phyloP scores from a whole-genome alignment of 371 early-diverging fungal genomes.

The Chytridium lagenaria region DNA sequence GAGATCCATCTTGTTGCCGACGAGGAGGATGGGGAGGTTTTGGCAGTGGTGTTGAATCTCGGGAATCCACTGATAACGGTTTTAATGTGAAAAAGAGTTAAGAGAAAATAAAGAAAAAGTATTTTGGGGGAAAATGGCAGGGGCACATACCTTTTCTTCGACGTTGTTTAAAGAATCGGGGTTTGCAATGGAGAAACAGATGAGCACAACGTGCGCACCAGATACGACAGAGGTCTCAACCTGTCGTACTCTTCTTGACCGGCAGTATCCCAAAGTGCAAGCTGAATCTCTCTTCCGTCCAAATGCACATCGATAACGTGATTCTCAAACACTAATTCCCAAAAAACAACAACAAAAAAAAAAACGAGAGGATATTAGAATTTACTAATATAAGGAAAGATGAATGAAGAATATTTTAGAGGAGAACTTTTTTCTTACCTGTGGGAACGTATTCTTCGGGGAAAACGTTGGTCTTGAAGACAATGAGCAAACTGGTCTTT shows the following conservation, averaged over 20 bases:
- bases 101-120: background rate
- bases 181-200: slow-evolving; percentile 70
- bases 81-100: background rate
- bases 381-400: background rate
- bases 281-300: slow-evolving; percentile 90
- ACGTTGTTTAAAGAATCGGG: slow-evolving; percentile 96
- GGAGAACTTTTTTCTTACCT: background rate
- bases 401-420: background rate
- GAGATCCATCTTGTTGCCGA: slow-evolving; percentile 41
- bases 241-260: slow-evolving; percentile 97
- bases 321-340: slow-evolving; percentile 84
- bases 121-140: background rate
- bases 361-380: background rate
- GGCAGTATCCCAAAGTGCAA: slow-evolving; percentile 98
- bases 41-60: slow-evolving; percentile 39
- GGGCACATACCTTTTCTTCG: slow-evolving; percentile 47
- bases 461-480: slow-evolving; percentile 91
- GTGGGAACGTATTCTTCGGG: slow-evolving; percentile 63
- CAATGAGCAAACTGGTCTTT: slow-evolving; percentile 96
- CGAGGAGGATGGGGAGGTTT: slow-evolving; percentile 36
- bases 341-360: background rate
- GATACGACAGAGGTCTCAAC: slow-evolving; percentile 95
- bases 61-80: slow-evolving; percentile 31
- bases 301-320: slow-evolving; percentile 93
- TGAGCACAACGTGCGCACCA: slow-evolving; percentile 95